Base-by-base conservation (phyloP, 352 stramenopile genomes). In the Bremia lactucae region DNA sequence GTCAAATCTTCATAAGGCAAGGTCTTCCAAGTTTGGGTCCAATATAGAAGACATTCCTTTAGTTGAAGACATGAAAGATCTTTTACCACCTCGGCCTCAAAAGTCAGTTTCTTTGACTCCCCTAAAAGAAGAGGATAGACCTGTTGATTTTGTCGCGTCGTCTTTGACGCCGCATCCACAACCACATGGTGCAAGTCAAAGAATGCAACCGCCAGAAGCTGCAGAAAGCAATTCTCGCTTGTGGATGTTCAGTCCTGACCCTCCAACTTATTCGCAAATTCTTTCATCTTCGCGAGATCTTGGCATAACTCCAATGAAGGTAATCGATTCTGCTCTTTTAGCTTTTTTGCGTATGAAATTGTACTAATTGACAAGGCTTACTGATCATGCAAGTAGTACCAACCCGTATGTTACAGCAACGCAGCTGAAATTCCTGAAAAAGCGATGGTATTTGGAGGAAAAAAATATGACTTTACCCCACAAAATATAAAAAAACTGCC, bases 371-470 rank as follows among this genome's bases (percentile, higher is more conserved):
- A n/a, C n/a, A n/a, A n/a, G n/a, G n/a, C n/a, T n/a, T n/a, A n/a
- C 31, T 44, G 14, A 22, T 10, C n/a, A 38, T 14, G 2, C 24
- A 22, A 52, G 18, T 49, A 88, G 80, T 65, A 83, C 39, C 47
- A 55, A 48, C 25, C 48, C 19, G 75, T 70, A 1, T 75, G 65
- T 42, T 93, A 83, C 33, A 82, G 72, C 21, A 52, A 59, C 9
- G 28, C 40, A 10, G 39, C 48, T 3, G 75, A 93, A 48, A 80
- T 87, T 13, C 77, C 80, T 9, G 63, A 73, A 0, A 86, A 87
- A 50, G 42, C 73, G 2, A 62, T 90, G 36, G 43, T 88, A 4
- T 93, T 87, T 57, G 78, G 71, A 29, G 77, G 80, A 4, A 65
- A 74, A 26, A 83, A 80, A 24, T 84, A 85, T 31, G 48, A 69